Percentiles rank a stretch among this genome's conserved stretches.
Conservation (phyloP, 2,329 filamentous ascomycete species). For the Stagonosporopsis cucurbitacearum region DNA sequence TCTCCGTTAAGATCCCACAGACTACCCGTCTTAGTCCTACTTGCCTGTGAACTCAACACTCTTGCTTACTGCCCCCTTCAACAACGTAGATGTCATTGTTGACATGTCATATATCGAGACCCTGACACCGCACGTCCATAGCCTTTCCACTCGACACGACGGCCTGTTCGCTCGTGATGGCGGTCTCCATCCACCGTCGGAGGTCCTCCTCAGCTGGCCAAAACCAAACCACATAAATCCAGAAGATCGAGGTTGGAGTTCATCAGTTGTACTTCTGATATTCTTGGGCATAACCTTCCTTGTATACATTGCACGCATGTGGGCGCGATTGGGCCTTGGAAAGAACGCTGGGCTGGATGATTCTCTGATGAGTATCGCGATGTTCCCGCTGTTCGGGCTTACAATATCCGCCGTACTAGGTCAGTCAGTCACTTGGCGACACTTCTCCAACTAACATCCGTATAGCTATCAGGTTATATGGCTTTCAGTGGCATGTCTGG, state of each 20-base stretch:
- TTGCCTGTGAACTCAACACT: background rate
- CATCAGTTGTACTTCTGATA: conserved; percentile 52
- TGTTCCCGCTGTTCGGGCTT: conserved; percentile 48
- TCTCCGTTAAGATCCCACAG: conserved; percentile 10
- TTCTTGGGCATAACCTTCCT: conserved; percentile 50
- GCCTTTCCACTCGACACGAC: conserved; percentile 19
- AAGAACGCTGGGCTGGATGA: conserved; percentile 58
- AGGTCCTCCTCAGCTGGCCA: conserved; percentile 55
- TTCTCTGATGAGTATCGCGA: conserved; percentile 52
- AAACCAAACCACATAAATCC: conserved; percentile 57
- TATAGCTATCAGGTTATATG: conserved; percentile 37
- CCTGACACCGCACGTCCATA: conserved; percentile 3
- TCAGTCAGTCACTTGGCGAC: conserved; percentile 9
- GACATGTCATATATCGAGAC: conserved; percentile 10
- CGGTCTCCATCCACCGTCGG: conserved; percentile 48
- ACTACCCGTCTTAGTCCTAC: background rate
- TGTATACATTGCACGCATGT: conserved; percentile 54
- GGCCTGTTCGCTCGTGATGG: conserved; percentile 35
- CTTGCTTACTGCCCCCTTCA: background rate
- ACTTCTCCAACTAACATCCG: conserved; percentile 12
- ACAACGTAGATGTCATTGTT: background rate
- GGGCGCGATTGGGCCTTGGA: conserved; percentile 54
- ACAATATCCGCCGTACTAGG: conserved; percentile 38
- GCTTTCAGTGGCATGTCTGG: conserved; percentile 44
- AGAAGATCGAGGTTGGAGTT: conserved; percentile 51